Conservation (phyloP, 2,329 filamentous ascomycete species). For the Pestalotiopsis sp. region DNA sequence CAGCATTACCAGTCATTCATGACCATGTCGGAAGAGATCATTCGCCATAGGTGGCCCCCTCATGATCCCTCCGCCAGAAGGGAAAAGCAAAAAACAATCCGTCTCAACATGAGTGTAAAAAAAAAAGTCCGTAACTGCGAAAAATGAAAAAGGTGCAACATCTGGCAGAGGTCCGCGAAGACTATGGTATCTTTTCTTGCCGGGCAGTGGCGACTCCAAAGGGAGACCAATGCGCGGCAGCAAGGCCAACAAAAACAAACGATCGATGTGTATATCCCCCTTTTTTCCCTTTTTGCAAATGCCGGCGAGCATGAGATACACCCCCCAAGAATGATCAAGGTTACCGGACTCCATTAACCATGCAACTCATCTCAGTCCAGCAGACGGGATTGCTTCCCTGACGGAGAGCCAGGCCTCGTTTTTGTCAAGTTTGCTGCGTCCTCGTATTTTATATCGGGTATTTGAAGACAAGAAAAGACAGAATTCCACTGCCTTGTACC, state of each 20-base stretch:
- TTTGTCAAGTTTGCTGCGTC: conserved; percentile 9
- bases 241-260: background rate
- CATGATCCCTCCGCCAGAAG: conserved; percentile 8
- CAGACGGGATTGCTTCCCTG: conserved; percentile 26
- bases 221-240: background rate
- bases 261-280: conserved; percentile 12
- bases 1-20: conserved; percentile 10
- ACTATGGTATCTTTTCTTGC: conserved; percentile 16
- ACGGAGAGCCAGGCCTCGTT: conserved; percentile 20
- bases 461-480: conserved; percentile 8
- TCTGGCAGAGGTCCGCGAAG: conserved; percentile 20
- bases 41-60: conserved; percentile 1
- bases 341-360: conserved; percentile 33
- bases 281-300: conserved; percentile 8
- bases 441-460: conserved; percentile 10
- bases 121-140: conserved; percentile 6
- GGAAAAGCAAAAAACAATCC: conserved; percentile 11
- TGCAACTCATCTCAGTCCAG: conserved; percentile 32
- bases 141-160: conserved; percentile 15
- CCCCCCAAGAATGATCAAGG: conserved; percentile 26
- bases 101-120: conserved; percentile 10
- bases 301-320: conserved; percentile 22
- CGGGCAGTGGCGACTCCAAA: conserved; percentile 7
- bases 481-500: background rate
- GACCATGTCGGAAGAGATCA: conserved; percentile 11